Evolutionary conservation across 495 filamentous ascomycete genomes (phyloP).

Genomic region (Hypoxylon rickii): DNA sequence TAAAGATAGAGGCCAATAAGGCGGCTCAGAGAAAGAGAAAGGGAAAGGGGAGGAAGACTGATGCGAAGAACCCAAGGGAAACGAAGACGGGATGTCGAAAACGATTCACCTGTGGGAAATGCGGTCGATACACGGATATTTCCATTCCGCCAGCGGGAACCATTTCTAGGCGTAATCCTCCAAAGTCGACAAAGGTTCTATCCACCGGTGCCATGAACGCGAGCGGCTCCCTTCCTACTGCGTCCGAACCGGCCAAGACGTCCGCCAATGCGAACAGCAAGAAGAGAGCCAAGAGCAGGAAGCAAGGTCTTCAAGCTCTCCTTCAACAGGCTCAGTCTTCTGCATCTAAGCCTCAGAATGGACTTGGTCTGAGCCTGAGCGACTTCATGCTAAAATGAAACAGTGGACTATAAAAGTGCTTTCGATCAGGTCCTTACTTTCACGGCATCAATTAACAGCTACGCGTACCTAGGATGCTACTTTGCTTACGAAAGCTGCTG

Average conservation of each 20-base stretch:
- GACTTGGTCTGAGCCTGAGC: slow-evolving; percentile 54
- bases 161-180: slow-evolving; percentile 35
- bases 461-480: background rate
- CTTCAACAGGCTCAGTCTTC: slow-evolving; percentile 47
- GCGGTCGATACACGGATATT: slow-evolving; percentile 46
- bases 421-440: too few species aligned
- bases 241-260: slow-evolving; percentile 13
- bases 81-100: slow-evolving; percentile 38
- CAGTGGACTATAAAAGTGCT: background rate
- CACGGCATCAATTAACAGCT: too few species aligned
- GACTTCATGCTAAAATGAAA: slow-evolving; percentile 57
- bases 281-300: slow-evolving; percentile 58
- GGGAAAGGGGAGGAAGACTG: slow-evolving; percentile 8
- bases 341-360: slow-evolving; percentile 39
- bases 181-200: slow-evolving; percentile 7
- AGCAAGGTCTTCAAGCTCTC: slow-evolving; percentile 58
- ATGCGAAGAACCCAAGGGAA: background rate
- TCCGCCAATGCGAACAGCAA: slow-evolving; percentile 55
- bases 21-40: slow-evolving; percentile 8
- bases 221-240: background rate
- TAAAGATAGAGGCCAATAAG: slow-evolving; percentile 43
- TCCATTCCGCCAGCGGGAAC: slow-evolving; percentile 38
- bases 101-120: slow-evolving; percentile 51
- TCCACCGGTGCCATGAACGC: background rate
- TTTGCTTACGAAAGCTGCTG: slow-evolving; percentile 12